Percentiles rank a stretch among this genome's conserved stretches.
Evolutionary conservation across 164 flowering plant genomes (phyloP).

Genomic region (Berberis thunbergii): DNA sequence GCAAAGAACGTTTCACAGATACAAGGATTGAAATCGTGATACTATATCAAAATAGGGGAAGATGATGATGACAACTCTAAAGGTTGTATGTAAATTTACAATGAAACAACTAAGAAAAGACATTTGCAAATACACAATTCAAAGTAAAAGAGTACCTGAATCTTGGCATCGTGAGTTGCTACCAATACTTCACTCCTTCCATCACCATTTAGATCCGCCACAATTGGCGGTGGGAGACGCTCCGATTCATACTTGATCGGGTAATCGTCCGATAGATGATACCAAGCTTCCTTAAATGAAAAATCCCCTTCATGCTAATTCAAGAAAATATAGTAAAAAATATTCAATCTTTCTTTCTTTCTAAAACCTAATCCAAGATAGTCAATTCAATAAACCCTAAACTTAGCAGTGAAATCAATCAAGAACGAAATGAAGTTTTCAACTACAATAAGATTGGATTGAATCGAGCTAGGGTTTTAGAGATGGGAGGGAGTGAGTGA

Average conservation of each 20-base stretch:
- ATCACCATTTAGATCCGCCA: slow-evolving; percentile 90
- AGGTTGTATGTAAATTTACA: neutral
- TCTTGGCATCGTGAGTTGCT: slow-evolving; percentile 95
- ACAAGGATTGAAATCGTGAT: too few species aligned
- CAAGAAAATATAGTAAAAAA: too few species aligned
- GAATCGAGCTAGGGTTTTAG: neutral
- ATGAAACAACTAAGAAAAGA: neutral
- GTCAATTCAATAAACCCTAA: neutral
- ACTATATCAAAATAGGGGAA: too few species aligned
- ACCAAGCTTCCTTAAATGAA: slow-evolving; percentile 93
- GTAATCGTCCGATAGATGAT: slow-evolving; percentile 79
- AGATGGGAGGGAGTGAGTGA: neutral
- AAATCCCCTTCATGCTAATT: slow-evolving; percentile 88
- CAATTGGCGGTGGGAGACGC: slow-evolving; percentile 91
- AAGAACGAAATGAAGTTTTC: too few species aligned
- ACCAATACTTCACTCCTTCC: slow-evolving; percentile 85
- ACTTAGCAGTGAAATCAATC: too few species aligned
- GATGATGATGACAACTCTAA: too few species aligned
- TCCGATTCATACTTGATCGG: slow-evolving; percentile 90
- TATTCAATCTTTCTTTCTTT: too few species aligned
- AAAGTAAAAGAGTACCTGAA: slow-evolving; percentile 44
- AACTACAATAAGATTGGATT: neutral
- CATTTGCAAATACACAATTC: neutral
- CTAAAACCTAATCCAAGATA: too few species aligned
- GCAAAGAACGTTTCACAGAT: too few species aligned